Evolutionary conservation across 1,284 basidiomycete species (phyloP).

Genomic region (Exobasidium rhododendri): DNA sequence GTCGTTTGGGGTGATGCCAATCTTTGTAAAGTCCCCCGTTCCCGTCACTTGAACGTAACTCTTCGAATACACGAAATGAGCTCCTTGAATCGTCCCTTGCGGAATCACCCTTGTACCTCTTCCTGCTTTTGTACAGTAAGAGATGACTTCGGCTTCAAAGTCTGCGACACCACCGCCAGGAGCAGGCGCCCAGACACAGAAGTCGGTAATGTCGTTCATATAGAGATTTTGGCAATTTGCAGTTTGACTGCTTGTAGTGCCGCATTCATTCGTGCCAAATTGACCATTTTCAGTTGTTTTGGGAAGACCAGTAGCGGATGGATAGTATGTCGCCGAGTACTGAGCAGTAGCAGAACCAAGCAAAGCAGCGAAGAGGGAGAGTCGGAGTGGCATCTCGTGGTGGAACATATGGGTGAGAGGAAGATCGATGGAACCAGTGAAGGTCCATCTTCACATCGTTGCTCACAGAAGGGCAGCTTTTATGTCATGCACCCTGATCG

Average conservation of each 20-base stretch:
- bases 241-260: constrained; percentile 24
- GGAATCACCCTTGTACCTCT: constrained; percentile 67
- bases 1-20: constrained; percentile 48
- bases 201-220: constrained; percentile 43
- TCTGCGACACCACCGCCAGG: constrained; percentile 29
- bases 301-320: constrained; percentile 25
- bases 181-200: constrained; percentile 44
- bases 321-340: constrained; percentile 13
- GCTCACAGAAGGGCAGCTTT: too few species aligned
- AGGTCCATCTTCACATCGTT: too few species aligned
- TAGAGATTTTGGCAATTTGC: constrained; percentile 47
- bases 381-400: too few species aligned
- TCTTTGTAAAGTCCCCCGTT: constrained; percentile 52
- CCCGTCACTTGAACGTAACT: constrained; percentile 71
- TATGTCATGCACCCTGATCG: too few species aligned
- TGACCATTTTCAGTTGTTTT: constrained; percentile 44
- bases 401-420: too few species aligned
- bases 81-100: constrained; percentile 69
- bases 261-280: constrained; percentile 45
- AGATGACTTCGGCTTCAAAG: constrained; percentile 63
- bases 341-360: constrained; percentile 1
- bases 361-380: not conserved
- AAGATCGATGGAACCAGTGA: too few species aligned
- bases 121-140: constrained; percentile 66
- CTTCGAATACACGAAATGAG: constrained; percentile 66